Base-by-base conservation (phyloP, 2,329 filamentous ascomycete species). In the Remersonia thermophila region DNA sequence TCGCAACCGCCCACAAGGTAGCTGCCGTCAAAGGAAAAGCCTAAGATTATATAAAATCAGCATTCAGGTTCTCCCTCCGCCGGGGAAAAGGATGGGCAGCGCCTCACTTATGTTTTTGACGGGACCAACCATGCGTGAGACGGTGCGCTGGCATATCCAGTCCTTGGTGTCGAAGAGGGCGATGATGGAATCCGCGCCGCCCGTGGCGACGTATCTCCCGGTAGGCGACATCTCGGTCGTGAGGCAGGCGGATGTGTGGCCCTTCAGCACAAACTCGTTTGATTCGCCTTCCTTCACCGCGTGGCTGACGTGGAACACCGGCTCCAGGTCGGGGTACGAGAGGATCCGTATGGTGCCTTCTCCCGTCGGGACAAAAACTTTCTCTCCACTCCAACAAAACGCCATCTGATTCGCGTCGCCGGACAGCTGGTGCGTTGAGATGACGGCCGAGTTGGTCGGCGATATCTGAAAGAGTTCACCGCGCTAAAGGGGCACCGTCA, bases 11-110 rank as follows among this genome's bases (percentile, higher is more conserved):
- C 81, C 2, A 79, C 74, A 16, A 87, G 61, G 51, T 78, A 89
- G 50, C 73, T 77, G 1, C 83, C 82, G 49, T 87, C 82, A 56
- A 82, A 87, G 12, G 74, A 81, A 53, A 87, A 89, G 51, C 79
- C 77, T 74, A 36, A 6, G 31, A 28, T 35, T 34, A 40, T n/a
- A n/a, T n/a, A n/a, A n/a, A 27, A 42, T 58, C 40, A 56, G 47
- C 40, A 46, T 38, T 25, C 33, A 34, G 18, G 27, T 37, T 28
- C 18, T 35, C 11, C 6, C 5, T 20, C 13, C 13, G 27, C 33
- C 35, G 27, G 31, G 7, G 4, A 12, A 8, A 12, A 27, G 27
- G 7, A 8, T 36, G 32, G 27, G 17, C n/a, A 27, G 28, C 4
- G 32, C 60, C 69, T 42, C 56, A 75, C 71, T 75, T 38, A 87